Evolutionary conservation across 2,329 filamentous ascomycete genomes (phyloP).

Genomic region (Ceratocystiopsis sp.): DNA sequence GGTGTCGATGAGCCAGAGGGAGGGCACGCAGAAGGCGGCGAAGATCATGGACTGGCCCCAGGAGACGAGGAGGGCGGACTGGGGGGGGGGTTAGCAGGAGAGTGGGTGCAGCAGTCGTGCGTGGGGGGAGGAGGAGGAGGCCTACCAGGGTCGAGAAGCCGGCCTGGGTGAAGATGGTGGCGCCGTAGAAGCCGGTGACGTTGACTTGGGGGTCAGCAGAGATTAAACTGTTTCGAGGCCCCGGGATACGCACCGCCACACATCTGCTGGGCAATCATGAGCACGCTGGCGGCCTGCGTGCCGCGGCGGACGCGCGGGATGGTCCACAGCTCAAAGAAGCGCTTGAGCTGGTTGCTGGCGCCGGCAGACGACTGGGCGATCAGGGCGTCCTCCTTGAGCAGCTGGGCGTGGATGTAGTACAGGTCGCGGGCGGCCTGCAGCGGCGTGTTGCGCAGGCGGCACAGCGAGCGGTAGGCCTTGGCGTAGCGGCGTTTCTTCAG

Average conservation of each 20-base stretch:
- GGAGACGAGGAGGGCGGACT: slow-evolving; percentile 28
- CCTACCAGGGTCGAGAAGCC: slow-evolving; percentile 28
- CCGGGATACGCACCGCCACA: slow-evolving; percentile 22
- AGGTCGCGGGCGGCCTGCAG: slow-evolving; percentile 44
- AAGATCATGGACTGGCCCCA: slow-evolving; percentile 16
- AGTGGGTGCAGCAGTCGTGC: neutral
- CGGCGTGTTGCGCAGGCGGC: slow-evolving; percentile 32
- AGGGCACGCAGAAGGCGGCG: slow-evolving; percentile 18
- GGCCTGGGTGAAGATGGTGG: slow-evolving; percentile 41
- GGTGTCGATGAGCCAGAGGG: slow-evolving; percentile 49
- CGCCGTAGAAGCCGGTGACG: slow-evolving; percentile 61
- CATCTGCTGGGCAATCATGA: slow-evolving; percentile 68
- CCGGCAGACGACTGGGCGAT: slow-evolving; percentile 13
- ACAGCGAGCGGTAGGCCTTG: slow-evolving; percentile 40
- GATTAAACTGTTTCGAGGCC: too few species aligned
- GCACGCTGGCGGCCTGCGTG: slow-evolving; percentile 56
- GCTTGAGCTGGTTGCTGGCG: slow-evolving; percentile 38
- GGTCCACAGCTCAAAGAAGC: slow-evolving; percentile 50
- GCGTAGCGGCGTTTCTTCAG: slow-evolving; percentile 48
- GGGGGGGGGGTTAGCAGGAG: too few species aligned
- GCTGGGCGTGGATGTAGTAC: slow-evolving; percentile 48
- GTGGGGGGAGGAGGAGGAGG: neutral
- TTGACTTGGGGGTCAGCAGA: slow-evolving; percentile 30
- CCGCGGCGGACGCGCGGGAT: slow-evolving; percentile 54
- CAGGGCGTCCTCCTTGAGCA: slow-evolving; percentile 40